Base-by-base conservation (phyloP, 2,329 filamentous ascomycete species). In the Penicillium sp. region DNA sequence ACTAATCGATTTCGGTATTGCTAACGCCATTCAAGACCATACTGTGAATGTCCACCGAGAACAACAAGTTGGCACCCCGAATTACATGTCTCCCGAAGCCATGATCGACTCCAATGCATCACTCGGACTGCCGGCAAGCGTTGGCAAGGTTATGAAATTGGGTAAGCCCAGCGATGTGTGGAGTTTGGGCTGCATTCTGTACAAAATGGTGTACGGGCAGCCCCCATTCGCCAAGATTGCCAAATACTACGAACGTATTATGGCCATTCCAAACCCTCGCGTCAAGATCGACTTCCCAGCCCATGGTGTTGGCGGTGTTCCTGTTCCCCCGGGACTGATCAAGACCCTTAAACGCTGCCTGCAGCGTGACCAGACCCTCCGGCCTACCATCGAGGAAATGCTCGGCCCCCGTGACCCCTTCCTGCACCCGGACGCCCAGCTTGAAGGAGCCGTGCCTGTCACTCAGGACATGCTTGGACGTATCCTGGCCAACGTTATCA, bases 21-120 rank as follows among this genome's bases (percentile, higher is more conserved):
- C 94, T 52, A 96, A 96, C 67, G 92, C 94, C 45, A 99, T 99
- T 64, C 89, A 95, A 74, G 94, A 97, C 69, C 85, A 96, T 73
- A 99, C 94, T 0, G 88, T 96, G 72, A 99, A 99, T 63, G 92
- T 99, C 10, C 94, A 99, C 73, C 89, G 94, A 52, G 94, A 99
- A 69, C 89, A 87, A 10, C 91, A 97, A 74, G 86, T 97, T 57
- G 94, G 95, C 51, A 99, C 94, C 0, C 92, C 94, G 3, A 99
- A 95, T 72, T 99, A 96, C 78, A 99, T 99, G 94, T 95, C 90
- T 1, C 94, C 94, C 0, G 94, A 99, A 74, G 91, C 89, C 2
- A 81, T 99, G 45, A 85, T 95, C 69, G 94, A 97, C 73, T 88
- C 86, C 24, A 95, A 95, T 61, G 86, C 85, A 49, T 71, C 79